A percentile compares a stretch with the other conserved stretches of the same genome.
Conservation (phyloP, 306 rosid species). For the Ormosia emarginata region DNA sequence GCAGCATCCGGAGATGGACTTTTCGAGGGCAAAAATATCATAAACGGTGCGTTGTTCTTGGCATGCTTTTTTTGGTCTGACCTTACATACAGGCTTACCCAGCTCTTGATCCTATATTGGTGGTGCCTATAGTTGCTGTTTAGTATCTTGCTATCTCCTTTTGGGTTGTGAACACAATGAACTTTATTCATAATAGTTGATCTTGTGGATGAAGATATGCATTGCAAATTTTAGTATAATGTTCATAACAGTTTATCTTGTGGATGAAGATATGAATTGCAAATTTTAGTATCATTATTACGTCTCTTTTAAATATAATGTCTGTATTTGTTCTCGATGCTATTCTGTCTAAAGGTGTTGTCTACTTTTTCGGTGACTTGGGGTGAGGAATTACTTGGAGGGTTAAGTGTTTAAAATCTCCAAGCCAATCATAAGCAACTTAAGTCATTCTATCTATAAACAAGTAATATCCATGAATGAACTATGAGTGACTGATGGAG, state of each 20-base stretch:
- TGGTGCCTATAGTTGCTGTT: neutral
- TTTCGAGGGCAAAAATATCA: constrained; percentile 66
- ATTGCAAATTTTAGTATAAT: neutral
- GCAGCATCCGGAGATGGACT: constrained; percentile 99
- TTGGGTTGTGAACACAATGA: neutral
- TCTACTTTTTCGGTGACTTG: neutral
- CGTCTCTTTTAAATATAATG: neutral
- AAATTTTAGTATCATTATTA: neutral
- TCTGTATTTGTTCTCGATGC: neutral
- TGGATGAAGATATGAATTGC: neutral
- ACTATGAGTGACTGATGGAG: no score
- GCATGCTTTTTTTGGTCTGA: neutral
- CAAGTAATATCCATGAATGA: neutral
- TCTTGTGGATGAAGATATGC: neutral
- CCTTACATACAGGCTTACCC: neutral
- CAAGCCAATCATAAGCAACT: neutral
- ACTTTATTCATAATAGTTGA: neutral
- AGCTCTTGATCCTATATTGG: neutral
- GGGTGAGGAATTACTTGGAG: no score
- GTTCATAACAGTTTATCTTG: neutral
- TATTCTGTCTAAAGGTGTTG: neutral
- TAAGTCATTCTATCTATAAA: neutral
- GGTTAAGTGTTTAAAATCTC: neutral
- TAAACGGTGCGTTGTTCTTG: constrained; percentile 7
- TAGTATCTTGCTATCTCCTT: neutral